Conservation (phyloP, 2,329 filamentous ascomycete species). For the Botrytis sinoallii region DNA sequence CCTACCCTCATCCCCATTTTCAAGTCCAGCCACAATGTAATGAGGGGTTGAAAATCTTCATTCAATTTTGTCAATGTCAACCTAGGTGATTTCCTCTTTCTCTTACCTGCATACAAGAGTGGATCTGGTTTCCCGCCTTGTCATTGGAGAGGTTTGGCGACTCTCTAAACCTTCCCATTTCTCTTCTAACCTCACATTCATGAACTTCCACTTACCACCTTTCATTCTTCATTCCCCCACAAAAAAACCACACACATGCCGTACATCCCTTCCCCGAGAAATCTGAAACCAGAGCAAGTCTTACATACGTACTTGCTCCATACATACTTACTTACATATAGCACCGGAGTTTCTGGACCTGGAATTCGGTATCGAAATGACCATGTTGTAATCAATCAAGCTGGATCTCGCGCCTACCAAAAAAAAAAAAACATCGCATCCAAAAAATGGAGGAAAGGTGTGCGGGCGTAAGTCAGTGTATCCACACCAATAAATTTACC, state of each 20-base stretch:
- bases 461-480: not conserved
- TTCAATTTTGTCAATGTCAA: not conserved
- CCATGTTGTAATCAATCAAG: not conserved
- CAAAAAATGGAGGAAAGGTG: not conserved
- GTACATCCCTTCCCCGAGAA: not conserved
- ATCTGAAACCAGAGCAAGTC: not conserved
- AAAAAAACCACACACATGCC: not conserved
- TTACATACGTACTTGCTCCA: not conserved
- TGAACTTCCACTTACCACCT: not conserved
- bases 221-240: not conserved
- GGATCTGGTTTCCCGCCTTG: not conserved
- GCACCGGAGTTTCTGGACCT: not conserved
- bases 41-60: not conserved
- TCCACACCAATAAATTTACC: not conserved
- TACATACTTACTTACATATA: not conserved
- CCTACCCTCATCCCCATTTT: not conserved
- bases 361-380: not conserved
- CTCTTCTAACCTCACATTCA: not conserved
- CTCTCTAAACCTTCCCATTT: not conserved
- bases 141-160: not conserved
- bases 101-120: slow-evolving; percentile 4
- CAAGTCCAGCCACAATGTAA: not conserved
- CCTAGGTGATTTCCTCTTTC: not conserved
- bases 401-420: not conserved
- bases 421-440: not conserved